A percentile compares a stretch with the other conserved stretches of the same genome.
phyloP scores from a whole-genome alignment of 495 filamentous ascomycete genomes.

The Penicillium arizonense region DNA sequence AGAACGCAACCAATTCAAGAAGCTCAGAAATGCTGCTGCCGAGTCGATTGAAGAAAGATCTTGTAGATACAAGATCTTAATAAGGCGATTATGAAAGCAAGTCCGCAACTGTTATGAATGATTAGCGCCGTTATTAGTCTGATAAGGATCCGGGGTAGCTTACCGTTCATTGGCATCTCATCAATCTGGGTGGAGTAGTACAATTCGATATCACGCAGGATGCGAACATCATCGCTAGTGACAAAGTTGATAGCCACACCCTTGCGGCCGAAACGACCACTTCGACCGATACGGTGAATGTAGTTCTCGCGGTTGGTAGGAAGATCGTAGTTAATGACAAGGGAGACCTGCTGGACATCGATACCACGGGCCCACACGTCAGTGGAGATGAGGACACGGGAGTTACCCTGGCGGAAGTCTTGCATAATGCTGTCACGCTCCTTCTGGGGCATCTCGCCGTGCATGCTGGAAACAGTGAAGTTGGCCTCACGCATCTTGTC shows the following conservation, averaged over 20 bases:
- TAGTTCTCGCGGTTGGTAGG: slow-evolving; percentile 99
- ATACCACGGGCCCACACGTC: slow-evolving; percentile 98
- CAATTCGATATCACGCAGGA: slow-evolving; percentile 94
- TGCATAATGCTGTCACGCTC: slow-evolving; percentile 99
- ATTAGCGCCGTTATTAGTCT: slow-evolving; percentile 8
- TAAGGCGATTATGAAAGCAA: slow-evolving; percentile 38
- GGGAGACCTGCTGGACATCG: slow-evolving; percentile 98
- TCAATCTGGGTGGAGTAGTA: slow-evolving; percentile 99
- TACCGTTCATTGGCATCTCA: slow-evolving; percentile 98
- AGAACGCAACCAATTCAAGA: background rate
- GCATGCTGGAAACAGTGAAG: slow-evolving; percentile 98
- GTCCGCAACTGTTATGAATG: slow-evolving; percentile 37
- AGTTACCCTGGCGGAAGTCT: slow-evolving; percentile 95
- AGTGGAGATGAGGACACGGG: slow-evolving; percentile 95
- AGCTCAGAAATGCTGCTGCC: slow-evolving; percentile 1
- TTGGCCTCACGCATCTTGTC: slow-evolving; percentile 98
- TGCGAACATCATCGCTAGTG: slow-evolving; percentile 94
- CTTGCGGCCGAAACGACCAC: slow-evolving; percentile 94
- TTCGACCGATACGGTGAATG: slow-evolving; percentile 96
- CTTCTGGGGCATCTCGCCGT: slow-evolving; percentile 98
- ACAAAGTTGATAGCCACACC: slow-evolving; percentile 99
- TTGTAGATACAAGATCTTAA: background rate
- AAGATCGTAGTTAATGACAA: slow-evolving; percentile 99
- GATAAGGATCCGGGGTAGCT: slow-evolving; percentile 5
- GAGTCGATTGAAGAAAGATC: slow-evolving; percentile 8